phyloP scores from a whole-genome alignment of 148 eudicot genomes.

The Cornus florida region DNA sequence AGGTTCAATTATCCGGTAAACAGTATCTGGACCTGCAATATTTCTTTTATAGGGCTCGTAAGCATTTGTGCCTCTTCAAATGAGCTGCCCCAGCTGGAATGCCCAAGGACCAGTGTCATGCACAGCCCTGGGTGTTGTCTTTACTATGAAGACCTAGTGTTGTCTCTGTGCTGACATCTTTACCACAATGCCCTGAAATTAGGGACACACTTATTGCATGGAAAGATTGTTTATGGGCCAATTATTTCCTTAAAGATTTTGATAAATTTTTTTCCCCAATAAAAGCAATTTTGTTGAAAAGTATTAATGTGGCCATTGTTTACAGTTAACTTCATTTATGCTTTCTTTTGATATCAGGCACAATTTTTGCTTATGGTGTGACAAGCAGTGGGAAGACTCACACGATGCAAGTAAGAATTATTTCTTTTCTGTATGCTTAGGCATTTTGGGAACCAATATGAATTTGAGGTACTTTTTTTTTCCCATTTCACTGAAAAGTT shows the following conservation, averaged over 20 bases:
- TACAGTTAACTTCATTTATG: constrained; percentile 11
- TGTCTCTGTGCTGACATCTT: not conserved
- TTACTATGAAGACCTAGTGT: not conserved
- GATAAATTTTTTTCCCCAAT: not conserved
- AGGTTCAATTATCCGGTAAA: not conserved
- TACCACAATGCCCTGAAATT: no score
- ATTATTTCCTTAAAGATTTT: not conserved
- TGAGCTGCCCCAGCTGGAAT: not conserved
- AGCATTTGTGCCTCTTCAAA: not conserved
- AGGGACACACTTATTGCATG: constrained; percentile 2
- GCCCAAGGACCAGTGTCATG: not conserved
- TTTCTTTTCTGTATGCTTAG: constrained; percentile 1
- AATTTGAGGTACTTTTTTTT: constrained; percentile 9
- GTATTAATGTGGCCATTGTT: not conserved
- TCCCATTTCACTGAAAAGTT: not conserved
- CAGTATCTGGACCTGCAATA: not conserved
- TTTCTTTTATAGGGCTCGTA: not conserved
- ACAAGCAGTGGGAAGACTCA: constrained; percentile 99
- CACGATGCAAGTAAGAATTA: constrained; percentile 86
- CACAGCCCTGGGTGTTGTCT: not conserved
- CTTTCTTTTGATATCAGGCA: constrained; percentile 50
- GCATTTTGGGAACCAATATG: not conserved
- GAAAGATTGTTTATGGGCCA: not conserved
- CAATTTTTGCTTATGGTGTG: constrained; percentile 97
- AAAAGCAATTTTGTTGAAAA: not conserved